These are phyloP conservation scores for Garcia nutans DNA, from an alignment of 345 rosid species.

Conservation along the genomic window DNA sequence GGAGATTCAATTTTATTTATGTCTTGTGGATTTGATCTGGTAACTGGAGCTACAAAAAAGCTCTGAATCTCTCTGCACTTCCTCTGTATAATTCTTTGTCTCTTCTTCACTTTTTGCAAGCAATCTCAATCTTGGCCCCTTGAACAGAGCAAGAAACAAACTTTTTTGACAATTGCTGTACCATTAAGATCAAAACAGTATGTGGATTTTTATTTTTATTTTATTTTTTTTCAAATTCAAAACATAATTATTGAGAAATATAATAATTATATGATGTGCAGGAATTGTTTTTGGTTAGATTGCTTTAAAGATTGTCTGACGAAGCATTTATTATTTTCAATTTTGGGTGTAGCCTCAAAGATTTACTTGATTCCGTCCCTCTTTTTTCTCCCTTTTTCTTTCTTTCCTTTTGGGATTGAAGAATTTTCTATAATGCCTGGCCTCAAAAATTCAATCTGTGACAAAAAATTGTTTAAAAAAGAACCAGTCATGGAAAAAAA, in stretches of 20 bases:
- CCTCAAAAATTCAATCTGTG: constrained; percentile 17
- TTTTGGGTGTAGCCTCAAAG: not conserved
- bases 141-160: not conserved
- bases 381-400: not conserved
- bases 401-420: not conserved
- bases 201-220: not conserved
- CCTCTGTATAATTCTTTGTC: constrained; percentile 5
- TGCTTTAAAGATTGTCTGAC: not conserved
- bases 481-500: constrained; percentile 14
- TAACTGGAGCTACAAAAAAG: constrained; percentile 21
- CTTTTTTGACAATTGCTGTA: not conserved
- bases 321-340: not conserved
- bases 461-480: constrained; percentile 13
- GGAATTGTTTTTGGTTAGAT: not conserved
- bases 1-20: not conserved
- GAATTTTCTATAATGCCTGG: constrained; percentile 20
- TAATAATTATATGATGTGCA: not conserved
- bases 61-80: constrained; percentile 5
- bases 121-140: not conserved
- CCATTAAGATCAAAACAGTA: not conserved
- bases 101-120: not conserved
- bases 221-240: too few relatives aligned
- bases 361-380: not conserved
- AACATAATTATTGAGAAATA: too few relatives aligned
- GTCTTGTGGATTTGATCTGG: constrained; percentile 16